Base-by-base conservation (phyloP, 129 eudicot genomes). In the Lactuca sativa region DNA sequence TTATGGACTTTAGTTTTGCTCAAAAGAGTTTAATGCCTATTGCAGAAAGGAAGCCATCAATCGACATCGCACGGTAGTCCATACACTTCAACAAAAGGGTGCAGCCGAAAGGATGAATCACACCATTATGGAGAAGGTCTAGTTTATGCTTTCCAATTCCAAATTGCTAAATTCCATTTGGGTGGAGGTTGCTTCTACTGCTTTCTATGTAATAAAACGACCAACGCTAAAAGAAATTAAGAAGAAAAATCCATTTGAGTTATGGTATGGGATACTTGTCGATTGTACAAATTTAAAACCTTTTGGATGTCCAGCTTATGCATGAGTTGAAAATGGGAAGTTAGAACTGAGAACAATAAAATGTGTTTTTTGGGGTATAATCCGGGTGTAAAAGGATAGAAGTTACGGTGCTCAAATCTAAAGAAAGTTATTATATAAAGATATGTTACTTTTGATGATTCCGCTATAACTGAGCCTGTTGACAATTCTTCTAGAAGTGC, bases 31-130 rank as follows among this genome's bases (percentile, higher is more conserved):
- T 11, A 41, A 48, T 48, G 54, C 14, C 54, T 48, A 11, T 48
- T 48, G 54, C 16, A 1, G 14, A 48, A 48, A 48, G 54, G 54
- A 48, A 48, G 2, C 1, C 54, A 48, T 48, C 54, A 48, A 3
- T 48, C 54, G 14, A 48, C 14, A 48, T 48, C 54, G 15, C 54
- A 7, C 14, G 12, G 15, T 48, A 1, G 54, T 48, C 13, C 12
- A 48, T 48, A 72, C n/a, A 25, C 69, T 48, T 17, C 43, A 60
- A 60, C 68, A 41, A 14, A 60, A 72, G 32, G 61, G 61, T 43
- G 30, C 44, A 15, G 69, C 77, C 32, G 69, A 72, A 25, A 25
- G 30, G 30, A 25, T 25, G 30, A 25, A 25, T 25, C 30, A 25
- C 30, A 25, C 30, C 30, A 13, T 72, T 18, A 15, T 21, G 5